Conservation (phyloP, 1,284 basidiomycete genomes). For the Stygiomarasmius scandens region DNA sequence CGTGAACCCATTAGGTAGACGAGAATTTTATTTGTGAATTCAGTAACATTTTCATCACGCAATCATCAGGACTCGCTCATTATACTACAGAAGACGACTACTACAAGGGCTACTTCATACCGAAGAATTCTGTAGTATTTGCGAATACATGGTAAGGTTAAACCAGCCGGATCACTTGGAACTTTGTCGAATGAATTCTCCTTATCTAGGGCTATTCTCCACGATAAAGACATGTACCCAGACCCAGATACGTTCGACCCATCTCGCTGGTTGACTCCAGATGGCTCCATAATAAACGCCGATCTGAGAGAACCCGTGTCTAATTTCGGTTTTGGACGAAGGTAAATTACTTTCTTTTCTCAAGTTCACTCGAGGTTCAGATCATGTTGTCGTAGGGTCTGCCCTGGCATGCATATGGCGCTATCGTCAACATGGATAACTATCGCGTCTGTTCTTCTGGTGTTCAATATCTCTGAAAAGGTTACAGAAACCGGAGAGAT, state of each 20-base stretch:
- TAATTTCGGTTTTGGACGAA: not conserved
- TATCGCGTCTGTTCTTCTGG: conserved; percentile 4
- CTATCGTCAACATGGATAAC: not conserved
- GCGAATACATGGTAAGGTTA: conserved; percentile 9
- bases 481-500: not conserved
- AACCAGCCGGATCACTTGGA: no score
- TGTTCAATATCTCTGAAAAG: not conserved
- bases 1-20: not conserved
- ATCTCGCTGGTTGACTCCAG: not conserved
- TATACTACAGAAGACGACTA: conserved; percentile 5
- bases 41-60: no score
- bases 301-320: not conserved
- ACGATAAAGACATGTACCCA: conserved; percentile 7
- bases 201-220: conserved; percentile 8
- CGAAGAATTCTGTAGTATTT: conserved; percentile 4
- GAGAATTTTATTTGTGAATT: no score
- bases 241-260: not conserved
- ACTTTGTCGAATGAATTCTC: no score
- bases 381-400: no score
- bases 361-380: no score
- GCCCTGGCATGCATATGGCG: conserved; percentile 7
- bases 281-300: not conserved
- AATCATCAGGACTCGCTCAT: conserved; percentile 6
- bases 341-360: not conserved
- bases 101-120: conserved; percentile 13